Base-by-base conservation (phyloP, 257 asterid species). In the Nicotiana tomentosiformis region DNA sequence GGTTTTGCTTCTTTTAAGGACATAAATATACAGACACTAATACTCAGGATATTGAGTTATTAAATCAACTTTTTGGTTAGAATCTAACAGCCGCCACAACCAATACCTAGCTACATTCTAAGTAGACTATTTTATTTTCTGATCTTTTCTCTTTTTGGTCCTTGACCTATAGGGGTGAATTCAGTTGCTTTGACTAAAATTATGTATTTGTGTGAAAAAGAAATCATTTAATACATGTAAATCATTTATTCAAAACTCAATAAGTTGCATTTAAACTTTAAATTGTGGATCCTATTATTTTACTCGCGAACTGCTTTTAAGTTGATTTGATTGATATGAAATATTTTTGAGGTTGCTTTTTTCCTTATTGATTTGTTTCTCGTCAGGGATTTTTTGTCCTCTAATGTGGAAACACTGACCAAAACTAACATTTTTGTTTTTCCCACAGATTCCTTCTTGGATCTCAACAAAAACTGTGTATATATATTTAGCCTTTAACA, bases 1-100 rank as follows among this genome's bases (percentile, higher is more conserved):
- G 79, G 29, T 82, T 85, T 89, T 87, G 67, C 87, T 90, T 86
- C 93, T 91, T 32, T 92, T 83, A 43, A 87, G 91, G 89, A 91
- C 85, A 90, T 61, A 56, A 35, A 23, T 6, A 33, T 6, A 76
- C 6, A 23, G 35, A 23, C 43, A 35, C 29, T 9, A 77, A 60
- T 55, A 32, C 33, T 26, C 53, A 80, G 68, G 76, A 14, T 4
- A 55, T 62, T 64, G 29, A 58, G 74, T 70, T 84, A 84, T 84
- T 77, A 15, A 56, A 83, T 49, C 23, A n/a, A 81, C 8, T 0
- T 53, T 68, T 77, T 51, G 10, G 46, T n/a, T 55, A 78, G 83
- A 80, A 84, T 87, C 90, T 88, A 67, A 65, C 86, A 86, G 90
- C 91, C 91, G 87, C 89, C 93, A 88, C 68, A 83, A 86, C 57